Conservation (phyloP, 495 filamentous ascomycete genomes). For the Penicillium subrubescens region DNA sequence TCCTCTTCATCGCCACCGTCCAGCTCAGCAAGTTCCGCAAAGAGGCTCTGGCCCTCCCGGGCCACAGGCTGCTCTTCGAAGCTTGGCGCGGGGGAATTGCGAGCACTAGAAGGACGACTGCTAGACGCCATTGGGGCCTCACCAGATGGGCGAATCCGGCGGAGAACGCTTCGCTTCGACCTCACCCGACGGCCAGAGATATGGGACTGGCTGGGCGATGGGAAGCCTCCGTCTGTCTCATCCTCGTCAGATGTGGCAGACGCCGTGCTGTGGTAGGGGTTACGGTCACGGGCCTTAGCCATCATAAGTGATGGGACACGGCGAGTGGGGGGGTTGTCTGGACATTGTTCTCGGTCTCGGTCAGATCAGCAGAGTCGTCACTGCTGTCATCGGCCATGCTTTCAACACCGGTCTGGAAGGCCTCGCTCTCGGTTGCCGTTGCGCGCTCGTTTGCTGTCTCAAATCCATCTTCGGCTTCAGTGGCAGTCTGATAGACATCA, state of each 20-base stretch:
- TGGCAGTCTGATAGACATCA: constrained; percentile 83
- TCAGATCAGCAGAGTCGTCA: constrained; percentile 65
- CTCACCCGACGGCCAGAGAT: constrained; percentile 71
- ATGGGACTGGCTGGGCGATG: constrained; percentile 63
- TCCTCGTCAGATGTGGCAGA: constrained; percentile 85
- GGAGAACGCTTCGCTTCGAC: constrained; percentile 61
- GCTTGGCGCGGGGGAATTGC: constrained; percentile 52
- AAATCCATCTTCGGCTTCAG: constrained; percentile 83
- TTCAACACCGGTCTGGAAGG: constrained; percentile 89
- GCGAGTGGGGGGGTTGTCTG: constrained; percentile 45
- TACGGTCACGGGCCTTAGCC: constrained; percentile 56
- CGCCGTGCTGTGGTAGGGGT: constrained; percentile 83
- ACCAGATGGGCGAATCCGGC: constrained; percentile 65
- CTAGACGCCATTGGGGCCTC: constrained; percentile 59
- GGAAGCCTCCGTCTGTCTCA: constrained; percentile 52
- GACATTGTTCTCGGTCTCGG: constrained; percentile 77
- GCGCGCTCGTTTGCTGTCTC: constrained; percentile 78
- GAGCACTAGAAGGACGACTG: constrained; percentile 52
- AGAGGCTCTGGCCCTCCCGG: constrained; percentile 74
- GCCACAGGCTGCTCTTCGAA: constrained; percentile 49
- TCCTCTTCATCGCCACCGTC: constrained; percentile 66
- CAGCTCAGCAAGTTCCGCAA: constrained; percentile 83
- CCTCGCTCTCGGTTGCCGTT: constrained; percentile 81
- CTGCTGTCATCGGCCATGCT: constrained; percentile 77
- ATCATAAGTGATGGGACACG: constrained; percentile 41